Evolutionary conservation across 352 stramenopile species (phyloP), one percentile per base, ranked within the genome.

Genomic region (Peronospora destructor): DNA sequence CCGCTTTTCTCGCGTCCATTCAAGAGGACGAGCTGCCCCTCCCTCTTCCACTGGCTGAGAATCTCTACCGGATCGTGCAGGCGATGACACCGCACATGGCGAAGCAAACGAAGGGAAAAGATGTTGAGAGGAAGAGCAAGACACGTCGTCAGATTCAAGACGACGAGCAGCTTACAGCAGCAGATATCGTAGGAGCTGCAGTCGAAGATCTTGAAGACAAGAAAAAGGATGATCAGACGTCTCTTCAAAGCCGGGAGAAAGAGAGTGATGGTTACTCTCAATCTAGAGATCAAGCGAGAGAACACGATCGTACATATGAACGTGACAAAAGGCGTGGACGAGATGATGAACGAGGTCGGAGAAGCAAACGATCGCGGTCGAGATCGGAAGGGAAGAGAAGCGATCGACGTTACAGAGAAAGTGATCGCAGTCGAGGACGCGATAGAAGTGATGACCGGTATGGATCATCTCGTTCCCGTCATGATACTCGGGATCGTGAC

Each of bases 41-140:
- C 37, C 76, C 71, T 12, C 52, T 62, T 16, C 64, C 74, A 16
- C 60, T 91, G 35, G 80, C 80, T 4, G 76, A 88, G 49, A 88
- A 87, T 41, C 55, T 91, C 35, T 87, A 81, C 50, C 75, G 80
- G 51, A 85, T 91, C 44, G 80, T 91, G n/a, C 73, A 84, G 45
- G 74, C 80, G 8, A 91, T 91, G 80, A 73, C 76, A 36, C 76
- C 76, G 25, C 63, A 40, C 14, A 85, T 83, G 55, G 68, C 68
- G 62, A 68, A 65, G 26, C 47, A 58, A 19, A 6, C 6, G 3
- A 51, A 57, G 1, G 35, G 33, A 3, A 4, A 5, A 2, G 37
- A 52, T 28, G 21, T 13, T 0, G 56, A 49, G 45, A 39, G 29
- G 2, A 66, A 64, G 25, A 19, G 8, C 1, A 69, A 61, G 28